These are phyloP conservation scores for Raddia guianensis DNA, from an alignment of 176 grass and related monocot species.

Conservation along the genomic window DNA sequence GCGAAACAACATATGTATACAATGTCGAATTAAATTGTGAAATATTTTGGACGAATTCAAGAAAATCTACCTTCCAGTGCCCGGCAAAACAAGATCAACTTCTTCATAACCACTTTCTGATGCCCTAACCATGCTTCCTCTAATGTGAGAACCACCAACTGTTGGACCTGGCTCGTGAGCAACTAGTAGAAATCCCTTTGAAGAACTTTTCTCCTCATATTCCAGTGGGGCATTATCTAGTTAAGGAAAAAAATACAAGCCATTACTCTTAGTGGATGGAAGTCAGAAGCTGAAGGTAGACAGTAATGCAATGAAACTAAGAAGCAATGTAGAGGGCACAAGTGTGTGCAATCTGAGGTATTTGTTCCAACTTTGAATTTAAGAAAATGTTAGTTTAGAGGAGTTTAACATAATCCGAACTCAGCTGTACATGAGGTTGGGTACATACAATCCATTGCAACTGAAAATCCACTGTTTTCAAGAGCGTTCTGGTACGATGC, in stretches of 20 bases:
- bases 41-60: conserved; percentile 22
- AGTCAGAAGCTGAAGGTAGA: conserved; percentile 9
- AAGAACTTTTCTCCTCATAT: conserved; percentile 55
- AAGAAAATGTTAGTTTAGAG: not conserved
- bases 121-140: conserved; percentile 96
- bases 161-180: conserved; percentile 89
- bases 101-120: conserved; percentile 92
- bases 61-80: conserved; percentile 66
- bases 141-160: conserved; percentile 86
- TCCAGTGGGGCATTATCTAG: conserved; percentile 51
- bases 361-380: not conserved
- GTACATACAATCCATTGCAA: conserved; percentile 53
- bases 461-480: conserved; percentile 50
- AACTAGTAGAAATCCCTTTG: conserved; percentile 80
- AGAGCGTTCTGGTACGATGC: conserved; percentile 47
- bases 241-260: conserved; percentile 25
- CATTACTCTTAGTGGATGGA: conserved; percentile 1
- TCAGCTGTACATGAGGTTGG: conserved; percentile 24
- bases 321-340: not conserved
- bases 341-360: conserved; percentile 7
- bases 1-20: not conserved
- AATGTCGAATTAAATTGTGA: conserved; percentile 13
- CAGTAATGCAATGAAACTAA: conserved; percentile 8
- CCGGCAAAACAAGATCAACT: conserved; percentile 93
- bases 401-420: conserved; percentile 10